These are phyloP conservation scores for Geotrichum restrictum DNA, from an alignment of 1,139 yeast genomes.

Conservation along the genomic window DNA sequence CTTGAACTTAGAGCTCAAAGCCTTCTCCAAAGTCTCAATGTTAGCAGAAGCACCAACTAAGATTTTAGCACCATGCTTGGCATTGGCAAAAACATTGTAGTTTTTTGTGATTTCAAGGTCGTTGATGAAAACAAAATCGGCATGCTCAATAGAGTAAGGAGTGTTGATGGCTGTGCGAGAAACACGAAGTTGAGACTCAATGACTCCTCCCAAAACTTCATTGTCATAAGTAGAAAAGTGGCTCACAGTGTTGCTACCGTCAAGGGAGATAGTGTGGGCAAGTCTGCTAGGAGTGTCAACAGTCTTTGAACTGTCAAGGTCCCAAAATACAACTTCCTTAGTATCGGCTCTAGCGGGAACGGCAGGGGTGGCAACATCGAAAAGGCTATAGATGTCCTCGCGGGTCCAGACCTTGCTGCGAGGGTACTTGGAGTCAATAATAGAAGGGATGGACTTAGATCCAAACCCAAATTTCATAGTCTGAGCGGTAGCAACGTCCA, in stretches of 20 bases:
- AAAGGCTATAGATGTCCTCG: slow-evolving; percentile 27
- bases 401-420: slow-evolving; percentile 30
- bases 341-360: slow-evolving; percentile 21
- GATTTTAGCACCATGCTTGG: slow-evolving; percentile 55
- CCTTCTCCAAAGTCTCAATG: slow-evolving; percentile 46
- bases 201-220: slow-evolving; percentile 65
- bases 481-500: slow-evolving; percentile 71
- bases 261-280: slow-evolving; percentile 69
- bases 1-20: slow-evolving; percentile 54
- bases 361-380: slow-evolving; percentile 24
- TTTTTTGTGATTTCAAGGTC: slow-evolving; percentile 50
- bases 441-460: slow-evolving; percentile 27
- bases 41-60: slow-evolving; percentile 47
- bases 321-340: slow-evolving; percentile 57
- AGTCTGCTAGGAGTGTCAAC: slow-evolving; percentile 60
- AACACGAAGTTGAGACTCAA: slow-evolving; percentile 67
- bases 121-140: slow-evolving; percentile 64
- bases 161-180: slow-evolving; percentile 36
- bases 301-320: slow-evolving; percentile 28
- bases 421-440: slow-evolving; percentile 36
- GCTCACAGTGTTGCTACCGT: slow-evolving; percentile 51
- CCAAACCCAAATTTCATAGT: slow-evolving; percentile 39
- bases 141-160: slow-evolving; percentile 48
- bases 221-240: slow-evolving; percentile 71
- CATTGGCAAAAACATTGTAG: slow-evolving; percentile 60